Percentiles rank a stretch among this genome's conserved stretches.
Evolutionary conservation across 192 early-diverging fungal genomes (phyloP).

Genomic region (Coemansia sp.): DNA sequence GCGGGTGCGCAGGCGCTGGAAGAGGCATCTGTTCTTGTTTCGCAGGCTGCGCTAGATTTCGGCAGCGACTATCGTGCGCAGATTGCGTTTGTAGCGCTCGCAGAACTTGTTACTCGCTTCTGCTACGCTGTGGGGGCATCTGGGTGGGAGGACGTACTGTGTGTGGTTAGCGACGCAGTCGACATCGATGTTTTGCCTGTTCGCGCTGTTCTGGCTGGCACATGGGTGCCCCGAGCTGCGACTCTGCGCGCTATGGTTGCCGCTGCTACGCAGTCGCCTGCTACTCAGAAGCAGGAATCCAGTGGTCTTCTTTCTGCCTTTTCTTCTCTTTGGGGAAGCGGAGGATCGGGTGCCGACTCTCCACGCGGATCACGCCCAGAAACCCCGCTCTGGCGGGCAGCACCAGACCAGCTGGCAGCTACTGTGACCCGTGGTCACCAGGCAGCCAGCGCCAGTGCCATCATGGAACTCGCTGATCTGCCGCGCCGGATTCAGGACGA

Average conservation of each 20-base stretch:
- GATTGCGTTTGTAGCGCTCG: constrained; percentile 84
- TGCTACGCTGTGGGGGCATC: constrained; percentile 60
- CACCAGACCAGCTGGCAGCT: constrained; percentile 30
- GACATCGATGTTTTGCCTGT: constrained; percentile 35
- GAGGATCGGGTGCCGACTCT: constrained; percentile 4
- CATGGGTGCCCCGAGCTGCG: constrained; percentile 43
- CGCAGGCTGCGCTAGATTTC: constrained; percentile 76
- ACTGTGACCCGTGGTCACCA: constrained; percentile 21
- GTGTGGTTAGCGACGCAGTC: constrained; percentile 57
- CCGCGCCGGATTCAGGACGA: constrained; percentile 4
- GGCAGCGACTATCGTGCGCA: constrained; percentile 88
- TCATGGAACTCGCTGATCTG: constrained; percentile 15
- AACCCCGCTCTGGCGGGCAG: constrained; percentile 41
- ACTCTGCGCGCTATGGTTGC: constrained; percentile 40
- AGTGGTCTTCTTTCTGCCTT: constrained; percentile 46
- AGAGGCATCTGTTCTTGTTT: constrained; percentile 43
- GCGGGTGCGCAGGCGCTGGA: constrained; percentile 39
- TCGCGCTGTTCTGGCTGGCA: constrained; percentile 13
- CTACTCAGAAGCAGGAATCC: constrained; percentile 10
- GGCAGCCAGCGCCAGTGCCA: constrained; percentile 30
- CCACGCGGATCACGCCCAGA: constrained; percentile 11
- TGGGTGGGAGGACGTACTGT: constrained; percentile 69
- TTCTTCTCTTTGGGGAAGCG: constrained; percentile 46
- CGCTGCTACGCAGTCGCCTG: constrained; percentile 3
- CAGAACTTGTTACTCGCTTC: constrained; percentile 60